Conservation (phyloP, 176 grass and related monocot species). For the Carex myosuroides region DNA sequence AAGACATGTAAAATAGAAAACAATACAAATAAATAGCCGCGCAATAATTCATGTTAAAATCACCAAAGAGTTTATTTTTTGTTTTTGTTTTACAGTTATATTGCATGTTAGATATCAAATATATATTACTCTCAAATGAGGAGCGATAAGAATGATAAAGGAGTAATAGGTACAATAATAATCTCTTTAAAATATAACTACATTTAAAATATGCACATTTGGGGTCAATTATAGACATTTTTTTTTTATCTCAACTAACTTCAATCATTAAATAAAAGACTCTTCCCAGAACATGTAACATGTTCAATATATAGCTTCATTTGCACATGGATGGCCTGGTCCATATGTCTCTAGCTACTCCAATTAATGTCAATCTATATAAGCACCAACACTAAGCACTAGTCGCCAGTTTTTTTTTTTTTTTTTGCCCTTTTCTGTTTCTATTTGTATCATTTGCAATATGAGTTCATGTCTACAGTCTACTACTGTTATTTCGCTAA, state of each 20-base stretch:
- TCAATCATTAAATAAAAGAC: not conserved
- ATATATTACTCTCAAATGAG: no score
- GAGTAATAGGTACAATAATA: no score
- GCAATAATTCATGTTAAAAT: no score
- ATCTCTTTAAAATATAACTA: no score
- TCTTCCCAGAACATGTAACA: not conserved
- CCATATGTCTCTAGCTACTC: not conserved
- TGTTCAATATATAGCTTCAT: not conserved
- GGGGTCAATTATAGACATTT: not conserved
- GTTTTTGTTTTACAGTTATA: no score
- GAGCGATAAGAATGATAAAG: no score
- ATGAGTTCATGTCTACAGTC: not conserved
- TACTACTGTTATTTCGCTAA: not conserved
- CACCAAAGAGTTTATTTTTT: no score
- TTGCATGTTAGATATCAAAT: no score
- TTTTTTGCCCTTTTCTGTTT: not conserved
- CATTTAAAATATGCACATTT: not conserved
- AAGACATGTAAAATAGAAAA: no score
- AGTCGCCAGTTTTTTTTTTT: not conserved
- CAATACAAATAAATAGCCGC: no score
- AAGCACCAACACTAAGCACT: not conserved
- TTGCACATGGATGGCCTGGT: not conserved
- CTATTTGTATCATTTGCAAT: not conserved
- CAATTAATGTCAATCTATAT: not conserved
- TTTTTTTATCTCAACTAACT: not conserved